Evolutionary conservation across 192 early-diverging fungal species (phyloP), one percentile per base, ranked within the genome.

Genomic region (Cetraspora pellucida): DNA sequence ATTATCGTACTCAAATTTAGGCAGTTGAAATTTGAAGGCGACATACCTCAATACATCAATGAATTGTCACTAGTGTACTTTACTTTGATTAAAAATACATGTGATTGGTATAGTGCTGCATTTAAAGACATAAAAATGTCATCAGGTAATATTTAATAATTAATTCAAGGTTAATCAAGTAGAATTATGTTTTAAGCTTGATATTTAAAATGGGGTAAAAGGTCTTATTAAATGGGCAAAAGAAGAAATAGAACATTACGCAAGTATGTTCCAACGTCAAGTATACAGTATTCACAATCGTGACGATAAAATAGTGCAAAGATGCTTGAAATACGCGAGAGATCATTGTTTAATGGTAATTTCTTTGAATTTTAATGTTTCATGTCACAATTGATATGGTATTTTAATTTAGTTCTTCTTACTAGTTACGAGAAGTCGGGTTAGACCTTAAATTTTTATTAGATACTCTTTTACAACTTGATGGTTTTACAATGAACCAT

Each of bases 221-320:
- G 91, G 95, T 13, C 92, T 99, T 74, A 90, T 99, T 30, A 95
- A 92, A 11, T 99, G 97, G 97, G 93, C 95, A 30, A 82, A 90
- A 45, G 86, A 89, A 73, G 94, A 99, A 77, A 90, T 97, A 63
- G 90, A 92, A 47, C 84, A 89, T 28, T 99, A 94, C 84, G 92
- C 92, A 0, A 88, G 86, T 27, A 92, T 94, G 58, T 94, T 75
- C 49, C 25, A 30, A 63, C 58, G 74, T n/a, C 74, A 75, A 50
- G 74, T 75, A 30, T 75, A 75, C 28, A 75, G 59, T 4, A 7
- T 63, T 8, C 57, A 63, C 19, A 25, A 64, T n/a, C 60, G 27
- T 0, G 74, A 75, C 2, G 74, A 60, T 5, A 54, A 16, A 0
- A 75, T 19, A n/a, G 60, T 75, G 17, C 11, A 63, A 30, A 27